Evolutionary conservation across 306 rosid species (phyloP).

Genomic region (Pyrus communis): DNA sequence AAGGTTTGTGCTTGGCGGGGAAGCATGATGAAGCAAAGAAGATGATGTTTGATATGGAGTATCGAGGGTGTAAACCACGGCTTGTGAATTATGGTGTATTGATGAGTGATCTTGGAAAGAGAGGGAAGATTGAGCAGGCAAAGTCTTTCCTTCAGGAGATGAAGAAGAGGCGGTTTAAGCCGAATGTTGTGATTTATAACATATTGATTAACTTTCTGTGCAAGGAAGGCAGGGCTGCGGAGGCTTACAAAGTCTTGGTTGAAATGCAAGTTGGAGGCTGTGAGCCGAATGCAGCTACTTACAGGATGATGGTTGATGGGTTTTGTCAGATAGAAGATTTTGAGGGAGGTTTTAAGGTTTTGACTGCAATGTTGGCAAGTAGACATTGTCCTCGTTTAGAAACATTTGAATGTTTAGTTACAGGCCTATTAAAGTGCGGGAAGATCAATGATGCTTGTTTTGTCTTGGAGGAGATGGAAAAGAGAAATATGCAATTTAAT

Average conservation of each 20-base stretch:
- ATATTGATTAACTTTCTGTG: conserved; percentile 69
- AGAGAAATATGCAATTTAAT: conserved; percentile 41
- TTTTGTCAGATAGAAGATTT: conserved; percentile 55
- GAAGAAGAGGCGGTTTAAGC: conserved; percentile 65
- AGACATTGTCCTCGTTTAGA: conserved; percentile 60
- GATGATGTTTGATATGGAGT: conserved; percentile 88
- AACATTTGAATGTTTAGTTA: conserved; percentile 53
- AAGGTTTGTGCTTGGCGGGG: conserved; percentile 54
- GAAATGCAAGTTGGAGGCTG: conserved; percentile 80
- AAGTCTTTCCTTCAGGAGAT: conserved; percentile 57
- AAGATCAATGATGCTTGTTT: conserved; percentile 53
- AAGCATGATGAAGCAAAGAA: conserved; percentile 73
- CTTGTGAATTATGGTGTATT: conserved; percentile 58
- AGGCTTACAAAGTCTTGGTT: conserved; percentile 63
- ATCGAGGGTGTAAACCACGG: conserved; percentile 67
- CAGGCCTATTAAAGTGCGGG: conserved; percentile 55
- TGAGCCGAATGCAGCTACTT: conserved; percentile 75
- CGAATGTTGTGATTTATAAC: conserved; percentile 69
- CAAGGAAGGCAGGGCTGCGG: conserved; percentile 58
- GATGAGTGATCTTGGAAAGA: conserved; percentile 81
- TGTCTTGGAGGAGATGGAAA: conserved; percentile 82
- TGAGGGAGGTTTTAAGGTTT: conserved; percentile 52
- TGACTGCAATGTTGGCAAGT: conserved; percentile 61
- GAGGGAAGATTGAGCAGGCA: conserved; percentile 71
- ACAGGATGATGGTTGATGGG: conserved; percentile 74